A percentile compares a stretch with the other conserved stretches of the same genome.
Conservation (phyloP, 2,329 filamentous ascomycete species). For the Huntiella savannae region DNA sequence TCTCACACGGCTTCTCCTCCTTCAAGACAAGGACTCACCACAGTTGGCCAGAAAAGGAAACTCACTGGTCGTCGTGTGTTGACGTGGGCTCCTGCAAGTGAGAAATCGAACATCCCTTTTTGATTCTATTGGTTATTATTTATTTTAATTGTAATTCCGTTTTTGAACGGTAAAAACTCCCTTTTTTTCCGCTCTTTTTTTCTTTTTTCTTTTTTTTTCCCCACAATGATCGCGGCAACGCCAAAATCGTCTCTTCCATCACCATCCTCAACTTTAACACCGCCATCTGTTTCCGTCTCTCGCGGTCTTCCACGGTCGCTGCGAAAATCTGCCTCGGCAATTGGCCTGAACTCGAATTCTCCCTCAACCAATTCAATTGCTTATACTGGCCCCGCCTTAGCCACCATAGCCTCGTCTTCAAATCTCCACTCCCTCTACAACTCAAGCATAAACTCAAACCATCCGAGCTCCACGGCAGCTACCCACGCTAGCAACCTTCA, state of each 20-base stretch:
- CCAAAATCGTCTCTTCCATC: background rate
- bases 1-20: too few species aligned
- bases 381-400: background rate
- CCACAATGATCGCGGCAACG: constrained; percentile 8
- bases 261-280: constrained; percentile 5
- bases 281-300: constrained; percentile 6
- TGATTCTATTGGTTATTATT: background rate
- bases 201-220: constrained; percentile 1
- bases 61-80: too few species aligned
- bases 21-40: too few species aligned
- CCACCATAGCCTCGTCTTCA: constrained; percentile 8
- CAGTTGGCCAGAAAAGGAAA: too few species aligned
- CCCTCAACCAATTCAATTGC: background rate
- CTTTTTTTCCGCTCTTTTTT: constrained; percentile 4
- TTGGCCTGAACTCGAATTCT: constrained; percentile 5
- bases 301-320: constrained; percentile 10
- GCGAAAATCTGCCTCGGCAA: constrained; percentile 9
- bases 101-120: constrained; percentile 1
- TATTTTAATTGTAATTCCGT: constrained; percentile 2
- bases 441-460: background rate
- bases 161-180: background rate
- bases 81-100: too few species aligned
- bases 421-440: constrained; percentile 8
- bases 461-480: background rate
- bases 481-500: too few species aligned